Base-by-base conservation (phyloP, 2,329 filamentous ascomycete genomes). In the Pseudogymnoascus sp. region DNA sequence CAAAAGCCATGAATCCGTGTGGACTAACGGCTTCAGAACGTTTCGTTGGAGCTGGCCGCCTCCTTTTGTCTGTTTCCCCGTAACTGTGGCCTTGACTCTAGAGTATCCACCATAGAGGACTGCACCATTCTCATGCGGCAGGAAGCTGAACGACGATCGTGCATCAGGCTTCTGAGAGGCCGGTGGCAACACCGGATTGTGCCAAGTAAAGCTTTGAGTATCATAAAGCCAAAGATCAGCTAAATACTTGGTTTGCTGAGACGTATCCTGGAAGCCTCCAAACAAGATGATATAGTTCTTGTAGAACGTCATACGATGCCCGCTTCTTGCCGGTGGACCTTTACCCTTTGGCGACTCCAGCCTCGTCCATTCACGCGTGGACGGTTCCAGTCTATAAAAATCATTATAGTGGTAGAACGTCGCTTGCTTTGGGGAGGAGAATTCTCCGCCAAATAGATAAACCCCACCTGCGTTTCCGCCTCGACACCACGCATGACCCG, bases 321-420 rank as follows among this genome's bases (percentile, higher is more conserved):
- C 95, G 74, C 90, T 96, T 68, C 95, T 82, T 2, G 93, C 92
- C 1, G 91, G 88, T 40, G 93, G 93, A 37, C 83, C 83, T 75
- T 90, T 90, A 64, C 90, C 90, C 78, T 82, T 82, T 60, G 84
- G 85, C 70, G 82, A 82, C 75, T 99, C 95, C 35, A 99, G 81
- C 65, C 93, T 89, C 63, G 86, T 90, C 95, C 95, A 99, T 78
- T 99, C 95, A 70, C 92, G 83, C 7, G 85, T 87, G 7, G 82
- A 83, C 0, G 93, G 89, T 72, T 97, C 93, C 46, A 97, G 83
- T 60, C 89, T 83, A 93, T 95, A 99, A 75, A 99, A 97, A 77
- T 97, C 95, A 72, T 96, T 96, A 78, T 99, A 99, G 76, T 99
- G 95, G 75, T 99, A 97, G 72, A 99, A 99, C 0, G 93, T 97